Conservation (phyloP, 257 asterid genomes). For the Eustoma russellianum region DNA sequence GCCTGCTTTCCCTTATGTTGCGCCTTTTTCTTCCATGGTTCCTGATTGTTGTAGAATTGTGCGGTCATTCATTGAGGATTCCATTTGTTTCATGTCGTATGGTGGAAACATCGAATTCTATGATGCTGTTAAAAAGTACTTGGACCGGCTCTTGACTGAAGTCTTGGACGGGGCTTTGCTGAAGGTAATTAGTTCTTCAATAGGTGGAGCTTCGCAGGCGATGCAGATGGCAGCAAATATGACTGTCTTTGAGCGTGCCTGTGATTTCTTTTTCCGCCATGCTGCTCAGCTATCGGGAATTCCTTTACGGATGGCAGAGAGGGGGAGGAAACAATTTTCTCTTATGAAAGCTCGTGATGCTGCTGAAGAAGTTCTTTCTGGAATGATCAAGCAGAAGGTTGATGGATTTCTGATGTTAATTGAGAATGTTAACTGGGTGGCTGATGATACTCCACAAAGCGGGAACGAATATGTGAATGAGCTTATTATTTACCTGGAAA, state of each 20-base stretch:
- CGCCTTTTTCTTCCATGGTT: constrained; percentile 85
- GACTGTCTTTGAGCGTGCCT: constrained; percentile 95
- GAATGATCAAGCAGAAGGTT: constrained; percentile 85
- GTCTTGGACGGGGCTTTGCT: constrained; percentile 76
- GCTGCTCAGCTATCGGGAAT: constrained; percentile 97
- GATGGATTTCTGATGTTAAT: constrained; percentile 80
- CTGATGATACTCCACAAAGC: constrained; percentile 66
- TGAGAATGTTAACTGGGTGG: constrained; percentile 90
- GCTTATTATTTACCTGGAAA: constrained; percentile 82
- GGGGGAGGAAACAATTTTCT: constrained; percentile 75
- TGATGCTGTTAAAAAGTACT: constrained; percentile 83
- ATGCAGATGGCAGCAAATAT: constrained; percentile 83
- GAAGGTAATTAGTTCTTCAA: constrained; percentile 54
- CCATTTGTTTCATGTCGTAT: constrained; percentile 88
- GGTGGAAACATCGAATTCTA: constrained; percentile 92
- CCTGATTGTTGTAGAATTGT: constrained; percentile 98
- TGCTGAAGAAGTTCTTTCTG: constrained; percentile 76
- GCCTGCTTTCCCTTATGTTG: constrained; percentile 96
- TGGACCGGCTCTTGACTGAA: constrained; percentile 82
- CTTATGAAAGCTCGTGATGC: constrained; percentile 76
- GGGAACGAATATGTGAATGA: constrained; percentile 90
- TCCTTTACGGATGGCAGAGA: constrained; percentile 85
- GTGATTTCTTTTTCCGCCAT: constrained; percentile 93
- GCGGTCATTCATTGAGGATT: constrained; percentile 85
- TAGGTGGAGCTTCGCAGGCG: constrained; percentile 47